Evolutionary conservation across 257 asterid genomes (phyloP).

Genomic region (Rubia yunnanensis): DNA sequence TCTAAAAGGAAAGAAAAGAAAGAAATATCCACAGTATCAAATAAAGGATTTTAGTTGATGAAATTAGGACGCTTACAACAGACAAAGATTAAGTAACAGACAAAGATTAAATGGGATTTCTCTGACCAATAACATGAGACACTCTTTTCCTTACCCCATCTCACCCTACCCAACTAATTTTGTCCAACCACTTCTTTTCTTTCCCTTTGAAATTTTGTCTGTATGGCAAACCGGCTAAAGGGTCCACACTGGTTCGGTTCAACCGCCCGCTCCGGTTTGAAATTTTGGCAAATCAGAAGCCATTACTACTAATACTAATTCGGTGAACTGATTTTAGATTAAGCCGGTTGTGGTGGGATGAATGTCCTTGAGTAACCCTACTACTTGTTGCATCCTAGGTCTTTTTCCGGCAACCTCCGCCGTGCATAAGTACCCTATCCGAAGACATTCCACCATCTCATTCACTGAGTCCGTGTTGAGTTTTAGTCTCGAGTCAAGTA

Average conservation of each 20-base stretch:
- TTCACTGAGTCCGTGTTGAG: constrained; percentile 42
- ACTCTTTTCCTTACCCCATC: background rate
- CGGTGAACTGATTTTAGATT: constrained; percentile 11
- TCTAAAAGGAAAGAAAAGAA: constrained; percentile 20
- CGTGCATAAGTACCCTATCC: constrained; percentile 81
- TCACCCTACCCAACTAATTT: constrained; percentile 14
- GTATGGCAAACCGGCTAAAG: constrained; percentile 4
- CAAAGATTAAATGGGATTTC: constrained; percentile 33
- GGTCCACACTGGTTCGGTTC: background rate
- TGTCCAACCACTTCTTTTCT: constrained; percentile 13
- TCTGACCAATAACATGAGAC: constrained; percentile 10
- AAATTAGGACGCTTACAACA: constrained; percentile 17
- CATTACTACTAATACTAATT: background rate
- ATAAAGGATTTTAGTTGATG: constrained; percentile 1
- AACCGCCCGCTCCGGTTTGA: background rate
- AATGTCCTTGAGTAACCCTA: constrained; percentile 77
- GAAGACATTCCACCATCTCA: constrained; percentile 83
- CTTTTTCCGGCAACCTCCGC: constrained; percentile 67
- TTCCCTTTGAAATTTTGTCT: constrained; percentile 1
- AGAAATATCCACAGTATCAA: background rate
- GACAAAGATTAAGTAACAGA: constrained; percentile 36
- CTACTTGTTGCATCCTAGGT: constrained; percentile 82
- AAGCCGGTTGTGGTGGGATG: constrained; percentile 25
- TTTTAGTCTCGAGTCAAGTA: constrained; percentile 55
- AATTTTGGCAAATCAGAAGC: background rate